Percentiles rank a stretch among this genome's conserved stretches.
Evolutionary conservation across 768 basidiomycete genomes (phyloP).

Genomic region (Termitomyces sp.): DNA sequence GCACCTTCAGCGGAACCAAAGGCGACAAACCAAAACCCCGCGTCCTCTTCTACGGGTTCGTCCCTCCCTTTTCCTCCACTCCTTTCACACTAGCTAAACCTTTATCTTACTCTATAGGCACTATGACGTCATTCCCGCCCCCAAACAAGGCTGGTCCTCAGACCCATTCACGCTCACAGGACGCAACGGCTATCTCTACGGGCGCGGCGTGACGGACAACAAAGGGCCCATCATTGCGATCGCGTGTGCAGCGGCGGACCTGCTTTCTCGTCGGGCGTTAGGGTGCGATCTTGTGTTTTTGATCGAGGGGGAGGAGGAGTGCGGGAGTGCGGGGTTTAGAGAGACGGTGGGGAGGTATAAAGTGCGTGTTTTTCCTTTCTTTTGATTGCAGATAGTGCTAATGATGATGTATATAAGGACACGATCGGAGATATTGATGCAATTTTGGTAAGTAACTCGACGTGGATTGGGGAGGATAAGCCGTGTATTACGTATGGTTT

Average conservation of each 20-base stretch:
- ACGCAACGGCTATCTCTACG: slow-evolving; percentile 86
- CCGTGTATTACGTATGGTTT: slow-evolving; percentile 96
- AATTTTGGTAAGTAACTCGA: slow-evolving; percentile 92
- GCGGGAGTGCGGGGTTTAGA: slow-evolving; percentile 84
- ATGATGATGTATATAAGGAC: slow-evolving; percentile 38
- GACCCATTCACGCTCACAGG: slow-evolving; percentile 83
- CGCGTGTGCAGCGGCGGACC: slow-evolving; percentile 83
- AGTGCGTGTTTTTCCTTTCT: slow-evolving; percentile 31
- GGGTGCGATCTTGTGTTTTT: slow-evolving; percentile 86
- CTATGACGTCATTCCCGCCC: slow-evolving; percentile 94
- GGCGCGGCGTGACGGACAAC: slow-evolving; percentile 90
- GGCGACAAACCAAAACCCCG: slow-evolving; percentile 58
- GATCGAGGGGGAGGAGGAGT: slow-evolving; percentile 96
- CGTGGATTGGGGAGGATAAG: slow-evolving; percentile 90
- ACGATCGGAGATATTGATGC: slow-evolving; percentile 85
- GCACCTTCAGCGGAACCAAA: slow-evolving; percentile 75
- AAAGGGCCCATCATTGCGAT: slow-evolving; percentile 93
- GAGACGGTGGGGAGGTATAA: slow-evolving; percentile 75
- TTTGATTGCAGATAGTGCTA: neutral
- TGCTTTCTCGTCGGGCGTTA: slow-evolving; percentile 69
- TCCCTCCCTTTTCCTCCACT: neutral
- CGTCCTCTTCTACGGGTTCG: slow-evolving; percentile 87
- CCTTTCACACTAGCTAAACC: neutral
- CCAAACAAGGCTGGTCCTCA: slow-evolving; percentile 68
- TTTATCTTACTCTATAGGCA: slow-evolving; percentile 48